A percentile compares a stretch with the other conserved stretches of the same genome.
Evolutionary conservation across 169 alveolate species (phyloP).

Genomic region (Plasmodium ovale): DNA sequence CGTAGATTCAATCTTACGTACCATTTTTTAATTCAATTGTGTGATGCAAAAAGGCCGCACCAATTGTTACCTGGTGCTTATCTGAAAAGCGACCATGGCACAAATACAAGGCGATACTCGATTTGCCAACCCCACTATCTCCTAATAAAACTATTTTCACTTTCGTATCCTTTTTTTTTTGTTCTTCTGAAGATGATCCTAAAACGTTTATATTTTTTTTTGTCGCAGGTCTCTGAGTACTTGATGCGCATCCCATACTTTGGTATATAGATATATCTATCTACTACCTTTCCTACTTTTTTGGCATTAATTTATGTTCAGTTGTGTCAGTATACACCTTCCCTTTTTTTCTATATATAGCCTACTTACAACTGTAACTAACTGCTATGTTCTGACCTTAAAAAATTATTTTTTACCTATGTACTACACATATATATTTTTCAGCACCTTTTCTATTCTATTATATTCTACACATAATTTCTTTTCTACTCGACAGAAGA

Average conservation of each 20-base stretch:
- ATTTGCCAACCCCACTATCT: conserved; percentile 93
- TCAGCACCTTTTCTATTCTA: no score
- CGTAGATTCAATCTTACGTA: conserved; percentile 5
- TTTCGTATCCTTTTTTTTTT: conserved; percentile 67
- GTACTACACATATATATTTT: no score
- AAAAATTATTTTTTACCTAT: no score
- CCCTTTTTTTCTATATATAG: neutral
- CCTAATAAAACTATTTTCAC: conserved; percentile 92
- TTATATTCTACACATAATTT: no score
- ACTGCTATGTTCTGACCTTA: no score
- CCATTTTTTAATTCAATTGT: conserved; percentile 82
- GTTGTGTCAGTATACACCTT: no score
- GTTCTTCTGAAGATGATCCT: conserved; percentile 15
- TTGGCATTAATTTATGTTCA: neutral
- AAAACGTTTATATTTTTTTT: conserved; percentile 40
- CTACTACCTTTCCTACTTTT: neutral
- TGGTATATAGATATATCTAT: conserved; percentile 28
- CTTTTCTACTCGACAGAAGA: no score
- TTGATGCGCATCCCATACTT: conserved; percentile 77
- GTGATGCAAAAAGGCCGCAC: conserved; percentile 92
- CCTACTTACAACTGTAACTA: neutral
- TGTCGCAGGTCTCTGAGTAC: conserved; percentile 31
- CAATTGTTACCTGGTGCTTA: conserved; percentile 92
- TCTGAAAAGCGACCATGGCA: conserved; percentile 91
- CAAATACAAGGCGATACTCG: conserved; percentile 90